Conservation (phyloP, 371 early-diverging fungal genomes). For the Fennellomyces sp. region DNA sequence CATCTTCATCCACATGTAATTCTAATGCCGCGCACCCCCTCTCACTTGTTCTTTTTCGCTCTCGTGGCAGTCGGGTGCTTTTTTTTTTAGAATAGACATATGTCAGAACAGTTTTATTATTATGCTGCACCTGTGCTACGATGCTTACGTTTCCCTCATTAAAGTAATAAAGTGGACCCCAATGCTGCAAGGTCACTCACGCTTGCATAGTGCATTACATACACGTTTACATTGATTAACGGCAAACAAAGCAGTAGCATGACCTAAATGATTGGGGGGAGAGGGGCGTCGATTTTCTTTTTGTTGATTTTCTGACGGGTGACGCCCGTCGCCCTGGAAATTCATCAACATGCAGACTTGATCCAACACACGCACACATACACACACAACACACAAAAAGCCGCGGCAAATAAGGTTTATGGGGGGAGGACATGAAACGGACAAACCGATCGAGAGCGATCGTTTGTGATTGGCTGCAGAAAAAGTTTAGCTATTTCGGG, state of each 20-base stretch:
- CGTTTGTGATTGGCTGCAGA: slow-evolving; percentile 2
- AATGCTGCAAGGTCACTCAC: slow-evolving; percentile 4
- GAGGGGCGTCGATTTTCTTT: too few species aligned
- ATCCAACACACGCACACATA: not conserved
- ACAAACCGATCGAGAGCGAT: not conserved
- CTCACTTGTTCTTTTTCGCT: too few species aligned
- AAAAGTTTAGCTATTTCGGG: slow-evolving; percentile 7
- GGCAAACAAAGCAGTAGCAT: not conserved
- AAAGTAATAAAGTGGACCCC: not conserved
- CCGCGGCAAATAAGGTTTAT: slow-evolving; percentile 2
- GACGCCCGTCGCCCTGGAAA: not conserved
- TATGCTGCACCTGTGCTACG: not conserved
- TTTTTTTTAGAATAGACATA: not conserved
- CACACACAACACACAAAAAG: not conserved
- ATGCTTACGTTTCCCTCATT: slow-evolving; percentile 2
- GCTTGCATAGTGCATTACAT: not conserved
- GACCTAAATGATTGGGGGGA: not conserved
- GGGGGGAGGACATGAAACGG: not conserved
- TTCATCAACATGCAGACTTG: not conserved
- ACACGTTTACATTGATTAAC: slow-evolving; percentile 2
- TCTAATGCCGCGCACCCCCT: too few species aligned
- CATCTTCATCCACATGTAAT: not conserved
- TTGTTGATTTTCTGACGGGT: too few species aligned
- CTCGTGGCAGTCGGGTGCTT: not conserved
- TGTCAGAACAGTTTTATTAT: not conserved